Base-by-base conservation (phyloP, 768 basidiomycete species). In the Pseudohyphozyma bogoriensis region DNA sequence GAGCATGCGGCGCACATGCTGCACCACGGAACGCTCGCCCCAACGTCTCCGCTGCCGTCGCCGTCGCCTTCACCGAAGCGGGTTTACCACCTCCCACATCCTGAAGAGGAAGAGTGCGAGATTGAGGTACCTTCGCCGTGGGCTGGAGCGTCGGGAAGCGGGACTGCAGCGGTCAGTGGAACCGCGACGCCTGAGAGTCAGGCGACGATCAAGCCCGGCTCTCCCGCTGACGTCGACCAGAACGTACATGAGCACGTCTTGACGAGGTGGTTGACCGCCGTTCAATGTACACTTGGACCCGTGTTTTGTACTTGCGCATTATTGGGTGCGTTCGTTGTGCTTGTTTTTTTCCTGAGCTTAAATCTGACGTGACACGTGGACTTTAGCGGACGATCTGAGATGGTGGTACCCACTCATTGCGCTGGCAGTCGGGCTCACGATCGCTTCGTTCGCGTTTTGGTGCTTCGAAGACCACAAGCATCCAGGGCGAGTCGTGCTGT, bases 231-330 rank as follows among this genome's bases (percentile, higher is more conserved):
- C 15, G 29, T 29, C 13, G 28, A 29, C 47, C 28, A 11, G 16
- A 20, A 22, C 18, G 53, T 40, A 13, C 53, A 54, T 20, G 66
- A 26, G 16, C n/a, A 68, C 28, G 39, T 66, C 12, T 73, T 76
- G 56, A 72, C 75, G 55, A 70, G 89, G 73, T 89, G 85, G 83
- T 74, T 97, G 39, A 88, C 84, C 73, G 85, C 87, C 26, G 78
- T 78, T 5, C 93, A 99, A 68, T 93, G 87, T 73, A 76, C 83
- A 5, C 71, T 88, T 4, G 91, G 87, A 0, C 90, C 93, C 0
- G 59, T 88, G 54, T 89, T 92, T 71, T 85, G 82, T 62, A 79
- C 80, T 18, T 75, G 74, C 8, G 83, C 92, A 11, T 71, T 95
- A n/a, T 85, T 91, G 69, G 80, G 89, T 90, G 64, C 66, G 83